Evolutionary conservation across 2,329 filamentous ascomycete species (phyloP).

Genomic region (Aspergillus fijiensis): DNA sequence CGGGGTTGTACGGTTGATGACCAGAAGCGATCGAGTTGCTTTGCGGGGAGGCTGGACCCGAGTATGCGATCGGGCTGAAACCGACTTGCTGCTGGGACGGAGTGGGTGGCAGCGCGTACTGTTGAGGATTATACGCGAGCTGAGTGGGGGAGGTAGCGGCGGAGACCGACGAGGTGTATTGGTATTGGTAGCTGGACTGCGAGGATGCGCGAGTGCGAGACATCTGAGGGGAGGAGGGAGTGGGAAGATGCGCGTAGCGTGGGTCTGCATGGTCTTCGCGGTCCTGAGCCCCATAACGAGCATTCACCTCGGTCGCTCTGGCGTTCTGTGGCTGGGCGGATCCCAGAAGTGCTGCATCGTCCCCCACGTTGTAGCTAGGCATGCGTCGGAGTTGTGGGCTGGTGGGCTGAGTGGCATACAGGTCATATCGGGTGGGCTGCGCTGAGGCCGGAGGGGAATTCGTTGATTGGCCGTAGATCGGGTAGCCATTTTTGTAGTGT

Average conservation of each 20-base stretch:
- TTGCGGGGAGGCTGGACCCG: slow-evolving; percentile 28
- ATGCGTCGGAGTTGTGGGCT: slow-evolving; percentile 52
- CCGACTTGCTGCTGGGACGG: slow-evolving; percentile 50
- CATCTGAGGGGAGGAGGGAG: slow-evolving; percentile 35
- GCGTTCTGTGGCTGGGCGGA: slow-evolving; percentile 26
- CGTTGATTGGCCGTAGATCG: slow-evolving; percentile 42
- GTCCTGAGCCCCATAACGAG: slow-evolving; percentile 38
- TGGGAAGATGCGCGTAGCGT: slow-evolving; percentile 37
- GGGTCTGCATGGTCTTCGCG: slow-evolving; percentile 35
- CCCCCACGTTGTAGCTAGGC: slow-evolving; percentile 73
- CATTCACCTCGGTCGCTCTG: slow-evolving; percentile 36
- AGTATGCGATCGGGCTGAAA: slow-evolving; percentile 71
- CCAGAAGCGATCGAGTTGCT: slow-evolving; percentile 13
- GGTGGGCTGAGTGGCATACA: slow-evolving; percentile 43
- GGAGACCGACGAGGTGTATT: slow-evolving; percentile 26
- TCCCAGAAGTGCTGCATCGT: slow-evolving; percentile 61
- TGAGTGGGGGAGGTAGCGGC: slow-evolving; percentile 49
- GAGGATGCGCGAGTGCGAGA: slow-evolving; percentile 43
- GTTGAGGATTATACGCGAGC: slow-evolving; percentile 62
- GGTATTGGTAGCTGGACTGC: slow-evolving; percentile 53
- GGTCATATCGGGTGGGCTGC: slow-evolving; percentile 41
- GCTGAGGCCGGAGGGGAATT: slow-evolving; percentile 30
- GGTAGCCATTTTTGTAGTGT: slow-evolving; percentile 55
- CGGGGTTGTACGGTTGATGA: slow-evolving; percentile 52
- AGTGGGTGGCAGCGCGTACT: slow-evolving; percentile 53